Evolutionary conservation across 176 grass and related monocot genomes (phyloP).

Genomic region (Oryza meridionalis): DNA sequence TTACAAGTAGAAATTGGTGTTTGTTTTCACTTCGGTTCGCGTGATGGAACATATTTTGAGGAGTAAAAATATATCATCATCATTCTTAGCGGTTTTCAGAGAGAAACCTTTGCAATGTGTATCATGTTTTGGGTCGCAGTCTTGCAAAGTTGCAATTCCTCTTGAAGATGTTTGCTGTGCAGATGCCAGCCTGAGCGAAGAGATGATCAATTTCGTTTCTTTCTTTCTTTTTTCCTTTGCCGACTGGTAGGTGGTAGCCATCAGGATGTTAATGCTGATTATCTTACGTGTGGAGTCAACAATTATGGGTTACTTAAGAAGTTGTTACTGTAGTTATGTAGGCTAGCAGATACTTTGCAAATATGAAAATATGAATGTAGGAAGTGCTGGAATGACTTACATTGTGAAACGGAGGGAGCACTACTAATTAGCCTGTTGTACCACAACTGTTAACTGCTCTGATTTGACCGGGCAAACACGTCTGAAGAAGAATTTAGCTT

Average conservation of each 20-base stretch:
- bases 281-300: not conserved
- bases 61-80: not conserved
- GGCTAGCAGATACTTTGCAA: not conserved
- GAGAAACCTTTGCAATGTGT: not conserved
- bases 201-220: not conserved
- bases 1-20: conserved; percentile 31
- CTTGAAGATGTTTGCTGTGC: not conserved
- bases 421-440: not conserved
- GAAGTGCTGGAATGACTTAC: too few species aligned
- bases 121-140: too few species aligned
- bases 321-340: not conserved
- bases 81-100: not conserved
- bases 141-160: too few species aligned
- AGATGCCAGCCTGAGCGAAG: not conserved
- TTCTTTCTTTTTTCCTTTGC: not conserved
- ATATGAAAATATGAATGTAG: too few species aligned
- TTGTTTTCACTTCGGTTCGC: conserved; percentile 23
- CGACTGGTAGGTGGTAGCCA: not conserved
- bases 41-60: conserved; percentile 10
- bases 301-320: not conserved
- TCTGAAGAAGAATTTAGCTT: too few species aligned
- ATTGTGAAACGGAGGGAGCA: too few species aligned
- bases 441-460: too few species aligned
- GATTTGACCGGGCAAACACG: too few species aligned
- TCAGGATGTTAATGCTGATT: not conserved